These are phyloP conservation scores for Aspergillus sp. DNA, from an alignment of 2,329 filamentous ascomycete species.

Conservation along the genomic window DNA sequence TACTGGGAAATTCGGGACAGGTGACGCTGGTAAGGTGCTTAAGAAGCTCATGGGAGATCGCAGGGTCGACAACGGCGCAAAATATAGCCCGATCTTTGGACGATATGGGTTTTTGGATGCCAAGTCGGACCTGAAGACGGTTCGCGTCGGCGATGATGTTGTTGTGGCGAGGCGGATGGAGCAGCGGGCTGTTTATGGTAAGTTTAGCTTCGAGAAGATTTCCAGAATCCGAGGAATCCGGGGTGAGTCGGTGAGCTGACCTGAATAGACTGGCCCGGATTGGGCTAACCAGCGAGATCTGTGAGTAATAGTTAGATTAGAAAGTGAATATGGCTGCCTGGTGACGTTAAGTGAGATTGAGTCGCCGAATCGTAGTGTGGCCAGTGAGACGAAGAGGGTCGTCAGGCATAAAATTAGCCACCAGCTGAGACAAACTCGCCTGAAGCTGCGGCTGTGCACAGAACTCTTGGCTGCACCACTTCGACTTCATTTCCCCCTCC, in stretches of 20 bases:
- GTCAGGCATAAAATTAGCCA: conserved; percentile 9
- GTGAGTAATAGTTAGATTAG: neutral
- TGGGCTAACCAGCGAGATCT: conserved; percentile 18
- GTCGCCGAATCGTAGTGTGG: neutral
- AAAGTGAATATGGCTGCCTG: conserved; percentile 1
- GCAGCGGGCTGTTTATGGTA: conserved; percentile 57
- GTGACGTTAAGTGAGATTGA: conserved; percentile 3
- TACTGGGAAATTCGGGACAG: conserved; percentile 59
- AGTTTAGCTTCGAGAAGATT: conserved; percentile 27
- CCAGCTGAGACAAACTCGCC: conserved; percentile 11
- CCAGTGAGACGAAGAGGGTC: neutral
- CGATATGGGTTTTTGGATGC: conserved; percentile 64
- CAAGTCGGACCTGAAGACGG: conserved; percentile 33
- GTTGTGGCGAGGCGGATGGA: conserved; percentile 51
- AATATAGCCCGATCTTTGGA: conserved; percentile 71
- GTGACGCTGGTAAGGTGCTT: conserved; percentile 61
- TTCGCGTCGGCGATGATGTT: conserved; percentile 60
- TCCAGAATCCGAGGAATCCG: neutral
- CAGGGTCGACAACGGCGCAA: conserved; percentile 67
- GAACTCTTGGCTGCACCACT: conserved; percentile 7
- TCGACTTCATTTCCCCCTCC: neutral
- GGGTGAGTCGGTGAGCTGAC: neutral
- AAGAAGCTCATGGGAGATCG: conserved; percentile 71
- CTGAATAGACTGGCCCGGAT: conserved; percentile 7
- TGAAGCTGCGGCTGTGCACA: conserved; percentile 12